Evolutionary conservation across 345 rosid species (phyloP), one percentile per base, ranked within the genome.

Genomic region (Moricandia arvensis): DNA sequence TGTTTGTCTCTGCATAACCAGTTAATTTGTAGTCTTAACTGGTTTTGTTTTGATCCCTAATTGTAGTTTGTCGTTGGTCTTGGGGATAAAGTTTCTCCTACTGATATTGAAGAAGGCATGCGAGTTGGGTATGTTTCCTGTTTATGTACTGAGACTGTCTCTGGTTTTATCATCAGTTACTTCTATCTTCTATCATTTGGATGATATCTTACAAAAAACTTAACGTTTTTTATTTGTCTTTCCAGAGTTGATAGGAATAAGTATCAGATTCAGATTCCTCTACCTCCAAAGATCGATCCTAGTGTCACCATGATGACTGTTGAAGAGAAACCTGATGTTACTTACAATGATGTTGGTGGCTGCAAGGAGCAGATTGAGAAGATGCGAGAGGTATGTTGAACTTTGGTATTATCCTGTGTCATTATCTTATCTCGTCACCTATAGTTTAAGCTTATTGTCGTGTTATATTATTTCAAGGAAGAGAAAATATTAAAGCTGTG

Each of bases 221-320:
- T 66, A 66, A 1, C n/a, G 31, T 24, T 31, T 74, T 15, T 55
- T 11, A 7, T 68, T 63, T 74, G 16, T 38, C 35, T 34, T 80
- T 83, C 75, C 86, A 94, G 98, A 73, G 98, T 94, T n/a, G 98
- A 94, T 78, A 87, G 97, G 11, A 94, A 94, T 72, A 94, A 94
- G 69, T 94, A 94, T 82, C 99, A 95, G 84, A 95, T 95, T 63
- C 99, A 95, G 80, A 95, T 95, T 62, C 97, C 99, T 8, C 80
- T 95, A 83, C 99, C 99, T 71, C 99, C 99, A 5, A 95, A 95
- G 77, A 95, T 95, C 68, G 99, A 95, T 83, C 99, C 99, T 49
- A 95, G 99, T 77, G 99, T 95, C 60, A 95, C 99, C 51, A 95
- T 95, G 99, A 94, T 94, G 98, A 94, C 97, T 0, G 98, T 91